Evolutionary conservation across 108 stramenopile species (phyloP).

Genomic region (Seminavis robusta): DNA sequence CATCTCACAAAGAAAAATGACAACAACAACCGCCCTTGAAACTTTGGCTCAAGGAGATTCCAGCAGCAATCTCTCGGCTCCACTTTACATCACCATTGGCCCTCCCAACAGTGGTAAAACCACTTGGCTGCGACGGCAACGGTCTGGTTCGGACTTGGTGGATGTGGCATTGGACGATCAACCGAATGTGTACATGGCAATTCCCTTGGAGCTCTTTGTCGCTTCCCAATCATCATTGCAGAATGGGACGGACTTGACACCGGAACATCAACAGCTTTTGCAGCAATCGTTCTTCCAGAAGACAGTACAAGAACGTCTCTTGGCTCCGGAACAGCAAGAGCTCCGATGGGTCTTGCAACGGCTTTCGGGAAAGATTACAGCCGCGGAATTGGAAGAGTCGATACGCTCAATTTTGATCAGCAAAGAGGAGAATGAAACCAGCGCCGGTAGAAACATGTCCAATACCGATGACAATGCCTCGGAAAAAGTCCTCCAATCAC

Average conservation of each 20-base stretch:
- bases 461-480: too few relatives aligned
- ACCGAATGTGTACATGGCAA: constrained; percentile 55
- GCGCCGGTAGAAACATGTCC: too few relatives aligned
- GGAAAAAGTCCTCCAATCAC: constrained; percentile 10
- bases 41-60: too few relatives aligned
- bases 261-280: not conserved
- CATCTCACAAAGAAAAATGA: too few relatives aligned
- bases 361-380: constrained; percentile 22
- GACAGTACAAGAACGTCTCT: constrained; percentile 37
- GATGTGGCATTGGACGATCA: constrained; percentile 82
- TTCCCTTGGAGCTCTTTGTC: constrained; percentile 43
- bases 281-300: constrained; percentile 23
- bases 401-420: too few relatives aligned
- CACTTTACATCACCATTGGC: constrained; percentile 76
- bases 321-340: constrained; percentile 32
- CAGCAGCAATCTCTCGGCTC: too few relatives aligned
- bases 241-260: not conserved
- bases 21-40: too few relatives aligned
- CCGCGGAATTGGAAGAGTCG: constrained; percentile 23
- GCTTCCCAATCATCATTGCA: too few relatives aligned
- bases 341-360: constrained; percentile 37
- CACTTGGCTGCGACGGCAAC: constrained; percentile 37
- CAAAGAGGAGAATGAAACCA: too few relatives aligned
- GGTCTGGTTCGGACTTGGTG: constrained; percentile 5
- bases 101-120: constrained; percentile 80